Conservation (phyloP, 2,329 filamentous ascomycete species). For the Aspergillus pseudotamarii region DNA sequence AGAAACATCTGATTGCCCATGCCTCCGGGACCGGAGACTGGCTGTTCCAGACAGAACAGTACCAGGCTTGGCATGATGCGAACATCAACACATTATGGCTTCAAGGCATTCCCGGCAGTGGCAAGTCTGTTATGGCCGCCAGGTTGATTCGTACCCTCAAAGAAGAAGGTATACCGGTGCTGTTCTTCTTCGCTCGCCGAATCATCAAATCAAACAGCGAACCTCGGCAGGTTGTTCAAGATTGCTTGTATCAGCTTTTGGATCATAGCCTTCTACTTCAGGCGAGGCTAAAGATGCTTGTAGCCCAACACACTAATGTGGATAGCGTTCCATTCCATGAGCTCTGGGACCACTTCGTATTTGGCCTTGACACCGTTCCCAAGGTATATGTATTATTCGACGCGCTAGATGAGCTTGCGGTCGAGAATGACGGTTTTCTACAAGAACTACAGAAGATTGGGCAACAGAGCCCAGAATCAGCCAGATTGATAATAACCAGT, state of each 20-base stretch:
- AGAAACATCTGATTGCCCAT: conserved; percentile 12
- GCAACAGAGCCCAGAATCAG: background rate
- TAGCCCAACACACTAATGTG: background rate
- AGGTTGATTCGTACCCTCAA: conserved; percentile 15
- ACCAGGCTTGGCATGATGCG: conserved; percentile 15
- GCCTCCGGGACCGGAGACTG: conserved; percentile 21
- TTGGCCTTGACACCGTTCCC: background rate
- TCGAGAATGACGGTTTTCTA: background rate
- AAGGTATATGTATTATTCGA: background rate
- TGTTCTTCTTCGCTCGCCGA: conserved; percentile 27
- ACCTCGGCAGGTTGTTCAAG: conserved; percentile 16
- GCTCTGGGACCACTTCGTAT: background rate
- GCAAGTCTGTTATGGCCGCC: conserved; percentile 29
- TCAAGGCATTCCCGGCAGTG: conserved; percentile 25
- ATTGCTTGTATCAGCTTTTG: background rate
- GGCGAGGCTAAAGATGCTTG: background rate
- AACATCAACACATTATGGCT: conserved; percentile 24
- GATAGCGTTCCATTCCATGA: background rate
- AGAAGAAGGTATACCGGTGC: conserved; percentile 2
- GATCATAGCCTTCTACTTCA: background rate
- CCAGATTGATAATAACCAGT: background rate
- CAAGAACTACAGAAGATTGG: background rate
- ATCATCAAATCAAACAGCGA: conserved; percentile 24
- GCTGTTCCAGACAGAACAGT: conserved; percentile 15
- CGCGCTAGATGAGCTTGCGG: background rate